phyloP scores from a whole-genome alignment of 139 green algal species.

The Chlorella ohadii region DNA sequence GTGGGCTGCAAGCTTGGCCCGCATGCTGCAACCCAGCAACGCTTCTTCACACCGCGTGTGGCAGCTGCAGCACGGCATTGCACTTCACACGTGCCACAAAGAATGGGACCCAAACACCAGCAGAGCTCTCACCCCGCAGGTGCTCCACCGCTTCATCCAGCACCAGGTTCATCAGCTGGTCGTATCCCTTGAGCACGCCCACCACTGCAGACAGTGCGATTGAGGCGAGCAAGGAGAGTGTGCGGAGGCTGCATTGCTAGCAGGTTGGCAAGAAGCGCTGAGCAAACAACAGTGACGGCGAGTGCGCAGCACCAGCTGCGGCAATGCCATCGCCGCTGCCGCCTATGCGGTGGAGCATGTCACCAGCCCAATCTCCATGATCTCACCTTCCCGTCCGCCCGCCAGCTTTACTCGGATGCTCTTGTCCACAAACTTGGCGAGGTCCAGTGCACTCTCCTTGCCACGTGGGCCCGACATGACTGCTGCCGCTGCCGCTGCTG shows the following conservation, averaged over 20 bases:
- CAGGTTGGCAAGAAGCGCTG: too few relatives aligned
- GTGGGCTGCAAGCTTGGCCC: too few relatives aligned
- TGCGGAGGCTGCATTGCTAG: too few relatives aligned
- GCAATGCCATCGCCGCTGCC: neutral
- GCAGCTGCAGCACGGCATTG: too few relatives aligned
- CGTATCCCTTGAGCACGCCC: constrained; percentile 96
- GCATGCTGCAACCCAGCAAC: too few relatives aligned
- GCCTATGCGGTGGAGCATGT: too few relatives aligned
- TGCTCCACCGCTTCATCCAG: constrained; percentile 94
- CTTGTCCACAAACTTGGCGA: constrained; percentile 97
- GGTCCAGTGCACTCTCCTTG: constrained; percentile 95
- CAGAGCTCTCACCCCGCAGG: constrained; percentile 74
- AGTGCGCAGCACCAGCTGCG: neutral
- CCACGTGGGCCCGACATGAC: constrained; percentile 7
- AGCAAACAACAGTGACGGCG: too few relatives aligned
- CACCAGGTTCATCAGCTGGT: constrained; percentile 98
- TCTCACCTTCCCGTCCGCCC: constrained; percentile 89
- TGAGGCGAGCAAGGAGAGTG: neutral
- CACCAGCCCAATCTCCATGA: neutral
- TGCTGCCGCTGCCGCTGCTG: neutral
- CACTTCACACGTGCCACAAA: too few relatives aligned
- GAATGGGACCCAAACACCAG: too few relatives aligned
- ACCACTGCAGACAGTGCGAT: constrained; percentile 51
- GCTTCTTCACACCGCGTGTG: too few relatives aligned
- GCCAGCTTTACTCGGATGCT: constrained; percentile 93